Percentiles rank a stretch among this genome's conserved stretches.
phyloP scores from a whole-genome alignment of 768 basidiomycete species.

The Lactifluus volemus region DNA sequence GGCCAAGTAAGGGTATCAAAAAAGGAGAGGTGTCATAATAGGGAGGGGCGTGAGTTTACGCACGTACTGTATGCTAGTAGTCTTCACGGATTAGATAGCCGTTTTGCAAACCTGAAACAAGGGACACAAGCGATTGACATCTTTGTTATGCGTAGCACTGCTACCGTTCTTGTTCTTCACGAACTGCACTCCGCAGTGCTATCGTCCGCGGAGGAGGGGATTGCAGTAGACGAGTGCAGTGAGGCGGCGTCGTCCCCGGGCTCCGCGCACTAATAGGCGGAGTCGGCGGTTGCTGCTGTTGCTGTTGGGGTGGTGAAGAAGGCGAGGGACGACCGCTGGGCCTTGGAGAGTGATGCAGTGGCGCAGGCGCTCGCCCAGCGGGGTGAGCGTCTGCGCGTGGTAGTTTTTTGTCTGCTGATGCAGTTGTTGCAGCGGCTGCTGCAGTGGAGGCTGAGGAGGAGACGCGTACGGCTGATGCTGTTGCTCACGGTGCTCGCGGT shows the following conservation, averaged over 20 bases:
- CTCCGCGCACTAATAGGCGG: constrained; percentile 13
- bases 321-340: constrained; percentile 20
- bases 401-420: constrained; percentile 20
- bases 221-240: background rate
- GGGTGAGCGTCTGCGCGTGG: constrained; percentile 22
- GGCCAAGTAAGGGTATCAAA: background rate
- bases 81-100: background rate
- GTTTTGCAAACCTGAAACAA: background rate
- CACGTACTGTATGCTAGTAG: background rate
- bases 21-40: background rate
- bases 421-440: constrained; percentile 11
- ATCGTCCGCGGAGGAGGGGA: constrained; percentile 2
- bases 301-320: constrained; percentile 4
- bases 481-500: constrained; percentile 4
- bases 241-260: background rate
- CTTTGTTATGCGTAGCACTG: background rate
- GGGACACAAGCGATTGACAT: background rate
- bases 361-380: constrained; percentile 24
- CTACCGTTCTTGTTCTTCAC: constrained; percentile 10
- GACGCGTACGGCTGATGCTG: constrained; percentile 15
- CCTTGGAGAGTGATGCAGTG: constrained; percentile 13
- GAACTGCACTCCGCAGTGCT: background rate
- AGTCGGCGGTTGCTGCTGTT: constrained; percentile 1
- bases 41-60: background rate
- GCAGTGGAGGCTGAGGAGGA: constrained; percentile 14